Evolutionary conservation across 2,329 filamentous ascomycete genomes (phyloP).

Genomic region (Aspergillus niger): DNA sequence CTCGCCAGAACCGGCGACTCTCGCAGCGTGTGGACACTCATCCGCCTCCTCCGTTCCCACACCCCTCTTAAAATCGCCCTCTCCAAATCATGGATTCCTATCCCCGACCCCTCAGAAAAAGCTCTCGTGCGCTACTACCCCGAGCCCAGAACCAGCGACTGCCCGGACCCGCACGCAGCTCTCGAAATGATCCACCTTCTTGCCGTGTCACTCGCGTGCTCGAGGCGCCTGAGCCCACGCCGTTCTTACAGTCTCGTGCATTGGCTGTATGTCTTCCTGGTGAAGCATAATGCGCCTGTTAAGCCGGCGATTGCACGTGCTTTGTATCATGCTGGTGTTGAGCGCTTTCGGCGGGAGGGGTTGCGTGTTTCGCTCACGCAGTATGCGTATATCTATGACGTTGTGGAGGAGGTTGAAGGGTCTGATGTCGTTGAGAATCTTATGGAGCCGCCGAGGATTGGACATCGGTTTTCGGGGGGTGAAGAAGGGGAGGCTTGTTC

Average conservation of each 20-base stretch:
- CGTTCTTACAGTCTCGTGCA: constrained; percentile 50
- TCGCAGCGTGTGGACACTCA: constrained; percentile 29
- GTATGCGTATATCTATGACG: constrained; percentile 48
- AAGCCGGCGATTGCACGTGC: constrained; percentile 49
- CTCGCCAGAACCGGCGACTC: constrained; percentile 35
- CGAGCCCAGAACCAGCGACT: constrained; percentile 20
- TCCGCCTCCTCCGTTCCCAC: constrained; percentile 40
- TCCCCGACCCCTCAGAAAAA: constrained; percentile 27
- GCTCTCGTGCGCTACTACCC: constrained; percentile 31
- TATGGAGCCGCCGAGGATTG: constrained; percentile 22
- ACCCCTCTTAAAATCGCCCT: constrained; percentile 42
- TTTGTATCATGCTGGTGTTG: constrained; percentile 53
- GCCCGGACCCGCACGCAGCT: constrained; percentile 39
- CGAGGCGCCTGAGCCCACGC: constrained; percentile 39
- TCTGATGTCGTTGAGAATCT: constrained; percentile 40
- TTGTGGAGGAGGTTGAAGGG: constrained; percentile 49
- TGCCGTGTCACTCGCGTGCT: constrained; percentile 47
- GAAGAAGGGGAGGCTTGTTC: neutral
- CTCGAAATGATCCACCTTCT: constrained; percentile 49
- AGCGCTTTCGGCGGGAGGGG: constrained; percentile 44
- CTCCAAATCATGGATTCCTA: constrained; percentile 32
- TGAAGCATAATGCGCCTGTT: constrained; percentile 45
- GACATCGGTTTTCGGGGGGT: neutral
- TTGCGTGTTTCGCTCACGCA: constrained; percentile 35
- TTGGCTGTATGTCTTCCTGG: constrained; percentile 51